phyloP scores from a whole-genome alignment of 192 early-diverging fungal genomes.

The Linnemannia zychae region DNA sequence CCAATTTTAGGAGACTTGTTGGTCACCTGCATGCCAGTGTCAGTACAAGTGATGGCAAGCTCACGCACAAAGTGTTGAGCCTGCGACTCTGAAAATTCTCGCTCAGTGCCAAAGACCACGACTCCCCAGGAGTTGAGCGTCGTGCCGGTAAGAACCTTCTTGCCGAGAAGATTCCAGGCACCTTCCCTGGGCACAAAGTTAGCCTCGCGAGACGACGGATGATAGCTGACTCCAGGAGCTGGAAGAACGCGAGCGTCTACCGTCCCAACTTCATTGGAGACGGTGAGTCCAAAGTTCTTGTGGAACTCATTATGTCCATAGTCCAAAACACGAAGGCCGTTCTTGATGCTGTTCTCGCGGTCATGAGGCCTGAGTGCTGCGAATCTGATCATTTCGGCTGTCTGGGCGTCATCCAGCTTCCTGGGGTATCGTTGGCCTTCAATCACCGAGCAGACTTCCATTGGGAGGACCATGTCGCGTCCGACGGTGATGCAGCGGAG shows the following conservation, averaged over 20 bases:
- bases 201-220: conserved; percentile 59
- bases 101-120: conserved; percentile 77
- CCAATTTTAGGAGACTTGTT: conserved; percentile 62
- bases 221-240: conserved; percentile 79
- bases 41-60: conserved; percentile 79
- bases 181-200: conserved; percentile 73
- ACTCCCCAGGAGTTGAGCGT: conserved; percentile 85
- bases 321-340: conserved; percentile 75
- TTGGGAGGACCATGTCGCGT: conserved; percentile 78
- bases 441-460: conserved; percentile 93
- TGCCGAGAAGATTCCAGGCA: conserved; percentile 90
- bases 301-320: conserved; percentile 80
- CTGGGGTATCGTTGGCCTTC: conserved; percentile 87
- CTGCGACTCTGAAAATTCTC: conserved; percentile 60
- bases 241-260: conserved; percentile 85
- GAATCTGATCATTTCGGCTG: conserved; percentile 96
- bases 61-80: conserved; percentile 81
- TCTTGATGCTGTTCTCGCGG: conserved; percentile 82
- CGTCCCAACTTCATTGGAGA: conserved; percentile 75
- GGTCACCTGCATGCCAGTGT: conserved; percentile 72
- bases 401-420: conserved; percentile 88
- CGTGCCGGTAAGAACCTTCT: conserved; percentile 78
- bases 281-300: conserved; percentile 77
- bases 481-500: conserved; percentile 83
- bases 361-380: conserved; percentile 84